Conservation (phyloP, 495 filamentous ascomycete species). For the Aspergillus hancockii region DNA sequence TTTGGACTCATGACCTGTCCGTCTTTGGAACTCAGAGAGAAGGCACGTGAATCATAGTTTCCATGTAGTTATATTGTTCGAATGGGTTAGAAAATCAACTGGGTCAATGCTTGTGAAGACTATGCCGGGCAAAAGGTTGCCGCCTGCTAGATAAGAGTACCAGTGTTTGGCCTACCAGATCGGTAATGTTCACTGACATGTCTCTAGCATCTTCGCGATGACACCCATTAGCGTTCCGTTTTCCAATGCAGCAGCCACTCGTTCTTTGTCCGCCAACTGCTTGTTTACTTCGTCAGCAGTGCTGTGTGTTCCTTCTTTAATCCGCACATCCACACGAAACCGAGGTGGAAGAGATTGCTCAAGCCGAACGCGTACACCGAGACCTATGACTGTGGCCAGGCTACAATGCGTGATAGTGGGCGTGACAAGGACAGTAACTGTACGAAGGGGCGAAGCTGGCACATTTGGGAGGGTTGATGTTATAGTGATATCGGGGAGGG, state of each 20-base stretch:
- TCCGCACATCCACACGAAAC: conserved; percentile 88
- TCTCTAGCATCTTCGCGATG: conserved; percentile 89
- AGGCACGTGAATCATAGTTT: not conserved
- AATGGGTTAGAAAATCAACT: not conserved
- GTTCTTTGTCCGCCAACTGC: conserved; percentile 93
- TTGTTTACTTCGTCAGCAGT: conserved; percentile 95
- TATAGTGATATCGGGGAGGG: conserved; percentile 86
- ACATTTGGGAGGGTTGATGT: conserved; percentile 57
- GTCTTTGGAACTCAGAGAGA: not conserved
- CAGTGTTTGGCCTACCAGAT: not conserved
- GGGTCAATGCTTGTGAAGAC: not conserved
- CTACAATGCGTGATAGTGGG: conserved; percentile 98
- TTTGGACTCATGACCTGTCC: conserved; percentile 60
- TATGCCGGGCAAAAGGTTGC: not conserved
- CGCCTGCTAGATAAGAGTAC: not conserved
- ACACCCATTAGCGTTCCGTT: conserved; percentile 88
- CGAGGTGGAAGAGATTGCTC: conserved; percentile 91
- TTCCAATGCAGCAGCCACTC: conserved; percentile 91
- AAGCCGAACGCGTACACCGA: conserved; percentile 87
- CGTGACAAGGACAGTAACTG: conserved; percentile 67
- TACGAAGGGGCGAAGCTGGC: conserved; percentile 46
- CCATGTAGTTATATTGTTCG: conserved; percentile 5
- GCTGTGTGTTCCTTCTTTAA: conserved; percentile 94
- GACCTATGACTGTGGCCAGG: conserved; percentile 91
- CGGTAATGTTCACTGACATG: conserved; percentile 53